Conservation (phyloP, 257 asterid species). For the Jacaranda copaia region DNA sequence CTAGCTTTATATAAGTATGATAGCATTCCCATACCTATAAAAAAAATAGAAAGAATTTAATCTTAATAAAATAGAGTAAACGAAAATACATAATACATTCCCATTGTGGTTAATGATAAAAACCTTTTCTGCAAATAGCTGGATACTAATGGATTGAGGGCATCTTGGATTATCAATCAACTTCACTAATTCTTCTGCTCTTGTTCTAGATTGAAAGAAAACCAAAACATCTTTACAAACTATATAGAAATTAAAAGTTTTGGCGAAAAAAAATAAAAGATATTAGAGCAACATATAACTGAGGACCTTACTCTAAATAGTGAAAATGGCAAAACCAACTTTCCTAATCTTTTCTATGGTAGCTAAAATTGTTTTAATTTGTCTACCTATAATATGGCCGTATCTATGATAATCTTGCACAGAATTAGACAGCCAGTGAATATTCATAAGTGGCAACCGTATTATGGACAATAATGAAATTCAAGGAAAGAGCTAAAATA, state of each 20-base stretch:
- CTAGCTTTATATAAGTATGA: slow-evolving; percentile 31
- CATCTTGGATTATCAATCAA: slow-evolving; percentile 54
- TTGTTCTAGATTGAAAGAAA: slow-evolving; percentile 56
- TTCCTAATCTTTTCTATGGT: slow-evolving; percentile 69
- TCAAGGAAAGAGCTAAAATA: too few relatives aligned
- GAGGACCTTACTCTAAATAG: slow-evolving; percentile 12
- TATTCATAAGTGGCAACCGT: too few relatives aligned
- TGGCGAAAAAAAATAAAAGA: slow-evolving; percentile 26
- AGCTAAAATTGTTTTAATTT: slow-evolving; percentile 65
- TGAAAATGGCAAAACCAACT: slow-evolving; percentile 32
- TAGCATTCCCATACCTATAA: slow-evolving; percentile 20
- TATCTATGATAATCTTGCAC: slow-evolving; percentile 60
- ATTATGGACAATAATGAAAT: too few relatives aligned
- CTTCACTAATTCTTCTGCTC: slow-evolving; percentile 56
- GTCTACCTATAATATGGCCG: slow-evolving; percentile 57
- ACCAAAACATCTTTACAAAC: neutral
- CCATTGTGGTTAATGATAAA: slow-evolving; percentile 27
- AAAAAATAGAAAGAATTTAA: slow-evolving; percentile 7
- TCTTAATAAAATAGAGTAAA: slow-evolving; percentile 30
- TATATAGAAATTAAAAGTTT: slow-evolving; percentile 9
- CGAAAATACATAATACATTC: slow-evolving; percentile 30
- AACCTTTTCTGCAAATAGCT: slow-evolving; percentile 81
- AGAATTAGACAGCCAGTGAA: slow-evolving; percentile 28
- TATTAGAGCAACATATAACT: neutral
- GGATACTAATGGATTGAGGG: slow-evolving; percentile 75